Conservation (phyloP, 495 filamentous ascomycete genomes). For the Hypoxylon lienhwacheense region DNA sequence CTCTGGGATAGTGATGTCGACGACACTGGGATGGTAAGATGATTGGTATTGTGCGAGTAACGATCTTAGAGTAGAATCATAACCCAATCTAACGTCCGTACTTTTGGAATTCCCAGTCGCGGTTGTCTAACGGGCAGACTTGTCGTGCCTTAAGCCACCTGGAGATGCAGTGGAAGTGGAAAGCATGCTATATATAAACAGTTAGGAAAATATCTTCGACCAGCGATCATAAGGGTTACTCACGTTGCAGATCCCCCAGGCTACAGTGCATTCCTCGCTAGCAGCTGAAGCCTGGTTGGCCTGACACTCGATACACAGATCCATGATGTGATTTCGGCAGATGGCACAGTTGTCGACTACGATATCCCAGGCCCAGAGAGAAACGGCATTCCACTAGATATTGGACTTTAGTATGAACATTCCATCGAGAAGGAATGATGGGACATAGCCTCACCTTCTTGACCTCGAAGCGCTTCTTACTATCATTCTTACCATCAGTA, state of each 20-base stretch:
- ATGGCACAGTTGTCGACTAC: constrained; percentile 99
- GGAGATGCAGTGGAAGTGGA: constrained; percentile 99
- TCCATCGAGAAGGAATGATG: background rate
- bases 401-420: constrained; percentile 25
- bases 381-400: constrained; percentile 94
- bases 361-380: constrained; percentile 99
- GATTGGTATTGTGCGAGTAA: background rate
- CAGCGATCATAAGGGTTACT: constrained; percentile 38
- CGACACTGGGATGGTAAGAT: background rate
- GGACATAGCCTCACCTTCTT: constrained; percentile 73
- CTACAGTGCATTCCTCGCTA: constrained; percentile 96
- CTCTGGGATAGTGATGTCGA: background rate
- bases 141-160: constrained; percentile 99
- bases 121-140: constrained; percentile 96
- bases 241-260: constrained; percentile 99
- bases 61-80: background rate
- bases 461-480: constrained; percentile 94
- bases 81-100: constrained; percentile 67
- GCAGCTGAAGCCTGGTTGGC: constrained; percentile 99
- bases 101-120: constrained; percentile 99
- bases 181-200: constrained; percentile 73
- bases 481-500: constrained; percentile 62
- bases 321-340: constrained; percentile 99
- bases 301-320: constrained; percentile 98
- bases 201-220: constrained; percentile 14